Percentiles rank a stretch among this genome's conserved stretches.
These are phyloP conservation scores for Zymoseptoria ardabiliae DNA, from an alignment of 2,329 filamentous ascomycete species.

Conservation along the genomic window DNA sequence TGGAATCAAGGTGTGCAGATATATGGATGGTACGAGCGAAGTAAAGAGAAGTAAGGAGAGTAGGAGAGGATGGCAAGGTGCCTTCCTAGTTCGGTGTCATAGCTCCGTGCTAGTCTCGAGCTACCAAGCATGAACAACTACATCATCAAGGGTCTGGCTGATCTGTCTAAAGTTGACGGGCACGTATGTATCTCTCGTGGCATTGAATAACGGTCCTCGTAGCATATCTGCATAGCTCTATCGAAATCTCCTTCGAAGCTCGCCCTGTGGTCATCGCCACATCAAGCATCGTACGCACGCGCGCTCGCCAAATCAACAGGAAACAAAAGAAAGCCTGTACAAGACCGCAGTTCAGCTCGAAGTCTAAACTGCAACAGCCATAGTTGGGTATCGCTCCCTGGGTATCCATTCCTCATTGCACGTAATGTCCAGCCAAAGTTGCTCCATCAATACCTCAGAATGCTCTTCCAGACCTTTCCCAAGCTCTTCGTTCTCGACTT, in stretches of 20 bases:
- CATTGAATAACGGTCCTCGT: background rate
- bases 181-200: background rate
- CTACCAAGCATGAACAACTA: background rate
- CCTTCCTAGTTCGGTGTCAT: background rate
- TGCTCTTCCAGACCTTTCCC: slow-evolving; percentile 21
- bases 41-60: background rate
- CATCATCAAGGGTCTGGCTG: background rate
- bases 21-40: background rate
- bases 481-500: slow-evolving; percentile 14
- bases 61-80: background rate
- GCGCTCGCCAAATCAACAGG: background rate
- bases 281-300: background rate
- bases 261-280: background rate
- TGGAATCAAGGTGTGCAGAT: background rate
- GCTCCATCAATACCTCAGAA: slow-evolving; percentile 12
- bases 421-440: background rate
- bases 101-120: background rate
- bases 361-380: background rate
- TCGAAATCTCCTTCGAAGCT: background rate
- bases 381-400: background rate
- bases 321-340: background rate
- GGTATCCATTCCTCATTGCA: background rate
- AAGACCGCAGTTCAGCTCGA: background rate
- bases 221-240: background rate
- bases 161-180: background rate